These are phyloP conservation scores for Heterobasidion occidentale DNA, from an alignment of 1,284 basidiomycete genomes.

Conservation along the genomic window DNA sequence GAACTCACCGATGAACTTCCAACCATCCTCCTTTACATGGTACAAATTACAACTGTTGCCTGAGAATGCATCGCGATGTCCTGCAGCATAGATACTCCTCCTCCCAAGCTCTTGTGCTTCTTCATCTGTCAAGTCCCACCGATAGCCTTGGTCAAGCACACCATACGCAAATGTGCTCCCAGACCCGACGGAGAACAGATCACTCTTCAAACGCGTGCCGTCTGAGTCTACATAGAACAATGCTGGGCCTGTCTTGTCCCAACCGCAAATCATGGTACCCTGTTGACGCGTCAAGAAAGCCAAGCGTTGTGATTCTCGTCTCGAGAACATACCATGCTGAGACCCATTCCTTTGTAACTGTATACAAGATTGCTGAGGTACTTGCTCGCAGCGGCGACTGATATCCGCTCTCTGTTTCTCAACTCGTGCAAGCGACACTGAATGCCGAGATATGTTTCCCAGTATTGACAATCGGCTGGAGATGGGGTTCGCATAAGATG, in stretches of 20 bases:
- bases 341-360: slow-evolving; percentile 97
- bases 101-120: slow-evolving; percentile 95
- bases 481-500: slow-evolving; percentile 6
- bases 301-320: not conserved
- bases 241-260: slow-evolving; percentile 99
- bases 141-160: slow-evolving; percentile 95
- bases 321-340: slow-evolving; percentile 77
- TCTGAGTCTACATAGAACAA: slow-evolving; percentile 99
- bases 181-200: slow-evolving; percentile 97
- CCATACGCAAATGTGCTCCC: slow-evolving; percentile 98
- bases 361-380: slow-evolving; percentile 97
- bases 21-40: slow-evolving; percentile 92
- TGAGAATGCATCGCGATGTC: slow-evolving; percentile 96
- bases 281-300: slow-evolving; percentile 21
- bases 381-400: slow-evolving; percentile 97
- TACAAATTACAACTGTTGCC: slow-evolving; percentile 96
- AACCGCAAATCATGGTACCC: slow-evolving; percentile 99
- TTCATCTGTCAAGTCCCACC: slow-evolving; percentile 88
- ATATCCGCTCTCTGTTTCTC: slow-evolving; percentile 95
- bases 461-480: slow-evolving; percentile 86
- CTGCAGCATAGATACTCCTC: slow-evolving; percentile 94
- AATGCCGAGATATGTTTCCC: slow-evolving; percentile 99
- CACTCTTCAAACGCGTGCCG: slow-evolving; percentile 90
- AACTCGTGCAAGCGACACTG: slow-evolving; percentile 97
- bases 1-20: slow-evolving; percentile 79